Evolutionary conservation across 2,329 filamentous ascomycete genomes (phyloP).

Genomic region (Ophiostoma perfectum): DNA sequence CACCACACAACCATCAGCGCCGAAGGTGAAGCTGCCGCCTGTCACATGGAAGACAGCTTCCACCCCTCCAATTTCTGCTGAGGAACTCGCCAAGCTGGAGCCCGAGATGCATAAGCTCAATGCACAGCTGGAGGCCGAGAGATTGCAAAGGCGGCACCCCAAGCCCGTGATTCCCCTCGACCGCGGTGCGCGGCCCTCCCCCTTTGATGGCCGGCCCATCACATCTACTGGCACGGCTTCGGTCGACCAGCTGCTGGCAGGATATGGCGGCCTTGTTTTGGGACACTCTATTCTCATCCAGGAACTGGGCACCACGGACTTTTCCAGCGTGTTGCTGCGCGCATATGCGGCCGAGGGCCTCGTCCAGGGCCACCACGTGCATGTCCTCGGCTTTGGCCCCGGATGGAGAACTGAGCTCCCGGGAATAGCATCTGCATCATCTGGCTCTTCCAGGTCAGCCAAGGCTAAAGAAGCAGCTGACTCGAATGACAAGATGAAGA

Average conservation of each 20-base stretch:
- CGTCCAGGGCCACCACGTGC: slow-evolving; percentile 81
- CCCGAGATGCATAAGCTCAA: slow-evolving; percentile 23
- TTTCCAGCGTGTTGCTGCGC: slow-evolving; percentile 72
- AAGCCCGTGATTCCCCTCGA: slow-evolving; percentile 31
- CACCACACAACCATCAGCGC: neutral
- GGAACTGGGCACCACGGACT: slow-evolving; percentile 91
- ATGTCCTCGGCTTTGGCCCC: slow-evolving; percentile 74
- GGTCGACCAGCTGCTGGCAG: slow-evolving; percentile 76
- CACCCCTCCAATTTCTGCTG: slow-evolving; percentile 12
- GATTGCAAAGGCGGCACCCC: neutral
- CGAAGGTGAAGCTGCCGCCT: slow-evolving; percentile 1
- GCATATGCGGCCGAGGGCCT: slow-evolving; percentile 94
- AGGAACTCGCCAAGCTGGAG: slow-evolving; percentile 15
- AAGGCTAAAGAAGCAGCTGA: slow-evolving; percentile 39
- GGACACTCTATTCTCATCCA: slow-evolving; percentile 77
- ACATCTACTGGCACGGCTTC: slow-evolving; percentile 89
- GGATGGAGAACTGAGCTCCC: slow-evolving; percentile 80
- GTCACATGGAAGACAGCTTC: slow-evolving; percentile 20
- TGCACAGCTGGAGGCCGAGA: slow-evolving; percentile 17
- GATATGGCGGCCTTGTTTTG: slow-evolving; percentile 77
- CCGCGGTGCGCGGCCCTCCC: slow-evolving; percentile 68
- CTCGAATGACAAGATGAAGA: slow-evolving; percentile 81
- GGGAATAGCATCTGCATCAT: slow-evolving; percentile 52
- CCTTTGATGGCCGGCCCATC: slow-evolving; percentile 77
- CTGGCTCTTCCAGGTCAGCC: slow-evolving; percentile 32